Evolutionary conservation across 106 monocot genomes (phyloP), one percentile per base, ranked within the genome.

Genomic region (Chionographis japonica): DNA sequence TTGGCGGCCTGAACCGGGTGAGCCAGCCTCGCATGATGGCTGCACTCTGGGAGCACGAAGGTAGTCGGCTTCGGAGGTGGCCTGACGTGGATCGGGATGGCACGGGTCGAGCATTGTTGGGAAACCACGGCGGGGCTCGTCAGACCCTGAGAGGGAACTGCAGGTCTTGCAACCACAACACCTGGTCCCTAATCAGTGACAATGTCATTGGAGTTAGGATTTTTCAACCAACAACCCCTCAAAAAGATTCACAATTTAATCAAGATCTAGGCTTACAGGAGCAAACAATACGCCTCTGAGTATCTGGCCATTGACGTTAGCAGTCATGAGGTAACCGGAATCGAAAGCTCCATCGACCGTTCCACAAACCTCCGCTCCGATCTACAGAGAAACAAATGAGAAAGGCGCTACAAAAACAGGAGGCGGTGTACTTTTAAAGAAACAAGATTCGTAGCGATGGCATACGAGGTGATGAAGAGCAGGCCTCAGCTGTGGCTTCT

Each of bases 311-410:
- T 95, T 91, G 43, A 95, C 88, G 68, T 79, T 79, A n/a, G 95
- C 88, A 16, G 95, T 95, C 85, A 95, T 86, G 36, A 95, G 88
- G 64, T 81, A 91, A 9, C 95, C 95, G 0, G 95, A 91, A 42
- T 95, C 95, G 50, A 95, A 95, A 56, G 95, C 91, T 43, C 95
- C 95, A 71, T 95, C 95, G 1, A 95, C 88, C 0, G 79, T 80
- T 38, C 95, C 95, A 65, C 59, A 79, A 65, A 95, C 95, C 50
- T 95, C 95, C 1, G 91, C 91, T 51, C 95, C 95, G 46, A 95
- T 81, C 95, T 95, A 67, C 14, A 56, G 49, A 9, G 9, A 52
- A 27, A 52, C 12, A 7, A 4, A 43, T 15, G n/a, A 10, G 5
- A 37, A 20, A 4, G n/a, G 38, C 37, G 15, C 52, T 55, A 8